These are phyloP conservation scores for Sordariomycetes sp. DNA, from an alignment of 2,329 filamentous ascomycete genomes.

Conservation along the genomic window DNA sequence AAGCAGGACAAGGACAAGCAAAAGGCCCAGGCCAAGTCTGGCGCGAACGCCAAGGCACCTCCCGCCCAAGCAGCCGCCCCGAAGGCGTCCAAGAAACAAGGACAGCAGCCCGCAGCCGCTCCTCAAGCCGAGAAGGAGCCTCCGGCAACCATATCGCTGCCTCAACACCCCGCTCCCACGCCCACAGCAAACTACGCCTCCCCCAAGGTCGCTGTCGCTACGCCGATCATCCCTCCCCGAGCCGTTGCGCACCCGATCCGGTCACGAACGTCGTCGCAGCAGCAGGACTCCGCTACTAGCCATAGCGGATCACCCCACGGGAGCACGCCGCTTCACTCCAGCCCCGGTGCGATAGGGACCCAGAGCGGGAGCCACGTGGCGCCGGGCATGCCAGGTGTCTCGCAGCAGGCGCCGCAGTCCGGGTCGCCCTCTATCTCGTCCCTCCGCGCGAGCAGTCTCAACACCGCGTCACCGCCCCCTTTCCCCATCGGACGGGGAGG, in stretches of 20 bases:
- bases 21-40: slow-evolving; percentile 27
- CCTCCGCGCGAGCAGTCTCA: not conserved
- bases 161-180: slow-evolving; percentile 46
- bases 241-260: slow-evolving; percentile 66
- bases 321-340: slow-evolving; percentile 53
- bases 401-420: not conserved
- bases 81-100: not conserved
- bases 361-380: not conserved
- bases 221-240: slow-evolving; percentile 66
- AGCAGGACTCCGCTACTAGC: slow-evolving; percentile 55
- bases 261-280: slow-evolving; percentile 67
- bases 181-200: slow-evolving; percentile 54
- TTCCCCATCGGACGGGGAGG: slow-evolving; percentile 1
- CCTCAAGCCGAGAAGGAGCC: slow-evolving; percentile 16
- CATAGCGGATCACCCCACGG: slow-evolving; percentile 50
- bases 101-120: slow-evolving; percentile 20
- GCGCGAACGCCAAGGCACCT: not conserved
- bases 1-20: slow-evolving; percentile 43
- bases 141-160: slow-evolving; percentile 20
- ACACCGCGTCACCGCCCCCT: slow-evolving; percentile 1
- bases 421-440: slow-evolving; percentile 4
- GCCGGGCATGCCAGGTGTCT: not conserved
- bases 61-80: not conserved
- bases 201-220: slow-evolving; percentile 68
- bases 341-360: slow-evolving; percentile 48